Percentiles rank a stretch among this genome's conserved stretches.
Evolutionary conservation across 768 basidiomycete species (phyloP).

Genomic region (Coprinopsis cinerea): DNA sequence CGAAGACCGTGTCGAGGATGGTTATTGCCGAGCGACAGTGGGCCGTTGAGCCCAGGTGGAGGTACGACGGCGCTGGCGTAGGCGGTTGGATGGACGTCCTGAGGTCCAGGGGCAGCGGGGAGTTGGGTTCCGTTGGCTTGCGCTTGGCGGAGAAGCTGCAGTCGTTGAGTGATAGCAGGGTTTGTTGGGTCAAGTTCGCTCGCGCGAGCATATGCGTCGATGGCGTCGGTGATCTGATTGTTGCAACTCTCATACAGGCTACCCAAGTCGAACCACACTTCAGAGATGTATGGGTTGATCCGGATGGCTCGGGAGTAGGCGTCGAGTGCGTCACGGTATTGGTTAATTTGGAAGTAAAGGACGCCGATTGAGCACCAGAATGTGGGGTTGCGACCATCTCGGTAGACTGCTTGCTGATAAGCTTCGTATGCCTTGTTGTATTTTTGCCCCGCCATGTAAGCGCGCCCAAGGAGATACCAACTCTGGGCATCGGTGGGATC

Average conservation of each 20-base stretch:
- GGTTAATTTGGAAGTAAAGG: conserved; percentile 99
- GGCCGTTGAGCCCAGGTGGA: conserved; percentile 59
- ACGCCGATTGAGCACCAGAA: conserved; percentile 99
- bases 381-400: conserved; percentile 97
- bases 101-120: conserved; percentile 86
- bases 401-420: conserved; percentile 98
- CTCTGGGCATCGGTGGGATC: conserved; percentile 95
- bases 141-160: conserved; percentile 73
- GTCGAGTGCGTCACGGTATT: conserved; percentile 97
- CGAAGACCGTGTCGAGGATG: conserved; percentile 53
- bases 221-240: conserved; percentile 97
- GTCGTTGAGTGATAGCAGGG: conserved; percentile 71
- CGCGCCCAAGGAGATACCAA: conserved; percentile 97
- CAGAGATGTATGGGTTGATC: conserved; percentile 96
- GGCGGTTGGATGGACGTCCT: conserved; percentile 94
- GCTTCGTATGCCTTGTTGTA: conserved; percentile 99
- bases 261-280: conserved; percentile 96
- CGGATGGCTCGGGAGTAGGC: conserved; percentile 98
- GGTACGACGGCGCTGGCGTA: conserved; percentile 78
- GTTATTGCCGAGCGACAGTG: conserved; percentile 52
- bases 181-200: conserved; percentile 91
- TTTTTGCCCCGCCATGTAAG: conserved; percentile 97
- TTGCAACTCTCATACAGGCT: conserved; percentile 97
- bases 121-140: conserved; percentile 70
- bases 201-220: conserved; percentile 95